A percentile compares a stretch with the other conserved stretches of the same genome.
phyloP scores from a whole-genome alignment of 2,329 filamentous ascomycete species.

The Coniochaeta pulveracea region DNA sequence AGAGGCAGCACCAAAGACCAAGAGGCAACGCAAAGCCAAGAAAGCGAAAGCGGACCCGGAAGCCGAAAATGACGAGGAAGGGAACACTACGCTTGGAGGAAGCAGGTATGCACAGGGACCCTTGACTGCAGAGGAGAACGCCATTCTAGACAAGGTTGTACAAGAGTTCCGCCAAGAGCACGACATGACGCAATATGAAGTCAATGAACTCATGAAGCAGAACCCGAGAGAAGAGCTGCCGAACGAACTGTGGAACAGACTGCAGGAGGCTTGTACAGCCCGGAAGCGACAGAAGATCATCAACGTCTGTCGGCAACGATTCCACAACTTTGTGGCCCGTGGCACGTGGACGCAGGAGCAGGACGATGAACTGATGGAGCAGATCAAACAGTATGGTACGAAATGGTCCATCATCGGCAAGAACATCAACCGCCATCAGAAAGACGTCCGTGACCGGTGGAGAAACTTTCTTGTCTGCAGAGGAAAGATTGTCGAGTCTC shows the following conservation, averaged over 20 bases:
- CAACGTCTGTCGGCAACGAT: conserved; percentile 47
- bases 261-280: conserved; percentile 36
- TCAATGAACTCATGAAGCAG: conserved; percentile 11
- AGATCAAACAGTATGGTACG: conserved; percentile 34
- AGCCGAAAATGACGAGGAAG: neutral
- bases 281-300: conserved; percentile 42
- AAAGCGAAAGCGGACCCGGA: neutral
- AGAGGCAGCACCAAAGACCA: neutral
- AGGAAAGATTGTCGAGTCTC: conserved; percentile 35
- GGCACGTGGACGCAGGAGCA: conserved; percentile 48
- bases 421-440: conserved; percentile 50
- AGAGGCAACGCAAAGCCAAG: neutral
- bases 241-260: conserved; percentile 34
- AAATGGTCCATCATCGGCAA: conserved; percentile 53
- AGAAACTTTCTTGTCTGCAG: conserved; percentile 54
- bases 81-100: too few species aligned
- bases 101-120: neutral
- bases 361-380: conserved; percentile 37
- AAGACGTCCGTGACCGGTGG: conserved; percentile 60
- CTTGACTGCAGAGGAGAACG: neutral
- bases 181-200: conserved; percentile 9
- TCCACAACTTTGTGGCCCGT: conserved; percentile 52
- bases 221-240: conserved; percentile 8
- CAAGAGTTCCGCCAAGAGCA: neutral
- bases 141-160: neutral